phyloP scores from a whole-genome alignment of 192 early-diverging fungal genomes.

The Coemansia asiatica region DNA sequence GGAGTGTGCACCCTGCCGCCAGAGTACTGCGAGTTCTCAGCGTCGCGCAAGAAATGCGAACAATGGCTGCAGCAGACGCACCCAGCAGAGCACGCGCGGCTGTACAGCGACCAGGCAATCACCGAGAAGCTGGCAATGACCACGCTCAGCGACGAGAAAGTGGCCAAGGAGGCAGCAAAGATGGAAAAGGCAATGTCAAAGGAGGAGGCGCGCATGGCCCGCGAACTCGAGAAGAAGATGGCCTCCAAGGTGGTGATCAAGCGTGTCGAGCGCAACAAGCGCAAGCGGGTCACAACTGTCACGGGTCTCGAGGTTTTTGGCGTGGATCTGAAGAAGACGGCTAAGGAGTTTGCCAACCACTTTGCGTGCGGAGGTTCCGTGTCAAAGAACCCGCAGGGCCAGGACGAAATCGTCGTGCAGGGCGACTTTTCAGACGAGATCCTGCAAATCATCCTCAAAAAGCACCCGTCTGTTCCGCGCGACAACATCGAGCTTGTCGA shows the following conservation, averaged over 20 bases:
- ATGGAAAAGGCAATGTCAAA: slow-evolving; percentile 58
- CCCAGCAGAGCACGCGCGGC: slow-evolving; percentile 58
- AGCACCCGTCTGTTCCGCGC: slow-evolving; percentile 69
- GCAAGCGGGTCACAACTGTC: slow-evolving; percentile 87
- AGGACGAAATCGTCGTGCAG: slow-evolving; percentile 95
- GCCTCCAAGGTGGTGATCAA: slow-evolving; percentile 77
- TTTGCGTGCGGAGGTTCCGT: slow-evolving; percentile 96
- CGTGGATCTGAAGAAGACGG: slow-evolving; percentile 95
- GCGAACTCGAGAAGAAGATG: slow-evolving; percentile 76
- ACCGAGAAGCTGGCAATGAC: slow-evolving; percentile 35
- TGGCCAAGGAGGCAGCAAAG: slow-evolving; percentile 51
- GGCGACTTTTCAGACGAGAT: slow-evolving; percentile 94
- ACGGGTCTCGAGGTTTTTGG: slow-evolving; percentile 87
- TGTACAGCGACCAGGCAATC: slow-evolving; percentile 58
- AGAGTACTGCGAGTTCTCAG: slow-evolving; percentile 90
- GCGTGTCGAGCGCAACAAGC: slow-evolving; percentile 85
- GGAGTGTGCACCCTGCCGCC: slow-evolving; percentile 44
- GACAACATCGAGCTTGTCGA: slow-evolving; percentile 76
- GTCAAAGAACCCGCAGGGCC: slow-evolving; percentile 87
- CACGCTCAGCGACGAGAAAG: slow-evolving; percentile 49
- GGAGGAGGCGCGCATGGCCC: slow-evolving; percentile 74
- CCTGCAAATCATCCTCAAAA: slow-evolving; percentile 74
- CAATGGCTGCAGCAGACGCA: slow-evolving; percentile 68
- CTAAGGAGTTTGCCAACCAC: slow-evolving; percentile 92
- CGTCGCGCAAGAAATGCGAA: slow-evolving; percentile 79